Evolutionary conservation across 768 basidiomycete genomes (phyloP), one percentile per base, ranked within the genome.

Genomic region (Grammothele lineata): DNA sequence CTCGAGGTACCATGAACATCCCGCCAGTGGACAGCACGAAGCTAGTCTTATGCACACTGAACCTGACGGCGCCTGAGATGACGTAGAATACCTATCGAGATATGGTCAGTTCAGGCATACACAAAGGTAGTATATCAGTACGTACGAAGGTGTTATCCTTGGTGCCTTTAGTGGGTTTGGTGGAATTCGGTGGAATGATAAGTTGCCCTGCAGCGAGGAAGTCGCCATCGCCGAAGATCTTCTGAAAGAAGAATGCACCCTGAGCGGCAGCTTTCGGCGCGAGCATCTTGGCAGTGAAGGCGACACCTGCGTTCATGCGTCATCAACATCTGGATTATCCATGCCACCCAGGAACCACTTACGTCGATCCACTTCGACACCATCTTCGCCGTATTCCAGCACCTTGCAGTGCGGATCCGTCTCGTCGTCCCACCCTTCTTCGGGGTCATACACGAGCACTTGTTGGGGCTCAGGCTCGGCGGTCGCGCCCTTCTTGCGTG

Each of bases 141-240:
- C 88, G 55, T 52, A 92, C 91, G 62, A 89, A 94, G 21, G 90
- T 90, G 56, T 98, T 99, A 59, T 98, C 96, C 61, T 88, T 93
- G 1, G 92, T 81, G 19, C 79, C 77, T 63, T 98, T 98, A 49
- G 78, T 81, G 12, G 88, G 87, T 66, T 99, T 99, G 50, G 78
- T 72, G n/a, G 79, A 78, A 6, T 77, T 71, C 1, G 87, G 80
- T 4, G 92, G 92, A 33, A 98, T 86, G 43, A 77, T 72, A 37
- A 98, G 73, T 53, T 92, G 81, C 0, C 96, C 96, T 24, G 91
- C 86, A 1, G 93, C 95, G 50, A 97, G 81, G 62, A 90, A 97
- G 37, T 89, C 82, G 37, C 82, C 88, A 53, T 98, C 95, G 22
- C 86, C 83, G 58, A 94, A 95, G 18, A 96, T 77, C 68, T 92